These are phyloP conservation scores for Debaryomycetaceae sp. DNA, from an alignment of 1,139 yeast species.

Conservation along the genomic window DNA sequence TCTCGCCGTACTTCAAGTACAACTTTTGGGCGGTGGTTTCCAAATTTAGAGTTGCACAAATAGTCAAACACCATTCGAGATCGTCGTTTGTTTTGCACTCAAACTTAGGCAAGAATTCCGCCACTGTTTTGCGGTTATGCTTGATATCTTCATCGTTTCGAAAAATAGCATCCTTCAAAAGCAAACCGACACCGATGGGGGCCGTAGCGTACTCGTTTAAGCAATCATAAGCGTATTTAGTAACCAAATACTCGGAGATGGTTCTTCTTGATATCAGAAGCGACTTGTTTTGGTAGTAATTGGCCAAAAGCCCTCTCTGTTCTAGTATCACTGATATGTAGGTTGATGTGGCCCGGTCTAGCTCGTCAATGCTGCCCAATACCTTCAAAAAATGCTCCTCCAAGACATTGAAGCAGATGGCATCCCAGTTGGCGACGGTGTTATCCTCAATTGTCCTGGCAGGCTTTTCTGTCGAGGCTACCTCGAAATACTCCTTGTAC, in stretches of 20 bases:
- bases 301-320: conserved; percentile 54
- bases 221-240: conserved; percentile 56
- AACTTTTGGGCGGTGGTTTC: conserved; percentile 52
- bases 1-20: conserved; percentile 38
- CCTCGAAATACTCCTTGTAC: conserved; percentile 29
- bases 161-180: conserved; percentile 27
- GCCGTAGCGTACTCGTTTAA: conserved; percentile 48
- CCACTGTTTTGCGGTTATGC: conserved; percentile 43
- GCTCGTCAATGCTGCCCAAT: conserved; percentile 54
- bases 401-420: conserved; percentile 57
- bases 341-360: conserved; percentile 68
- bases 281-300: conserved; percentile 32
- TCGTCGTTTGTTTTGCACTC: conserved; percentile 66
- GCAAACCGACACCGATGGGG: conserved; percentile 63
- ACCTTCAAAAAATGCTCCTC: conserved; percentile 57
- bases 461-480: conserved; percentile 34
- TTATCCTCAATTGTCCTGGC: conserved; percentile 15
- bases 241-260: conserved; percentile 58
- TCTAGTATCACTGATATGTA: conserved; percentile 62
- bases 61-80: conserved; percentile 72
- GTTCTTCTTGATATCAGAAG: conserved; percentile 24
- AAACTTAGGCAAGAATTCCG: conserved; percentile 57
- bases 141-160: conserved; percentile 17
- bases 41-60: conserved; percentile 41
- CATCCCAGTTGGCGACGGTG: conserved; percentile 42